Base-by-base conservation (phyloP, 176 grass and related monocot genomes). In the Chloris gayana region DNA sequence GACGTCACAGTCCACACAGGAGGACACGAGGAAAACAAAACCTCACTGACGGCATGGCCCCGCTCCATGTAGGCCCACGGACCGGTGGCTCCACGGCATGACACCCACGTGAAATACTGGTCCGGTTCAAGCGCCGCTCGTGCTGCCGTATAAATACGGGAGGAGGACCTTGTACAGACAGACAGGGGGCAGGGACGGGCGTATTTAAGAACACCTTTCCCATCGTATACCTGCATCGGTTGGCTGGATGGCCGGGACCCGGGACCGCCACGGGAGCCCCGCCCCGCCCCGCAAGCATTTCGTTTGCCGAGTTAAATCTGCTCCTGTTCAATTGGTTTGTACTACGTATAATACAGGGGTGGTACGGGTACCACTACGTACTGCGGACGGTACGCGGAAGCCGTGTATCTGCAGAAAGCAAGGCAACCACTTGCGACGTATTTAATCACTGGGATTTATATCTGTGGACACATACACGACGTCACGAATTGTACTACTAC, bases 91-190 rank as follows among this genome's bases (percentile, higher is more conserved):
- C 56, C 56, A 7, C 11, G 14, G 4, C 58, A 61, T 14, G 49
- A 29, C 31, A 32, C 18, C 32, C 64, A 66, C 64, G 64, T 66
- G 64, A 18, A 66, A 66, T 21, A 34, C 17, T 19, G 63, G 29
- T 33, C 63, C 63, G 32, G 27, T 15, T 7, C 26, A 7, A 64
- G 26, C 60, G 45, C 27, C 59, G 7, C 50, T 44, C 72, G 9
- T 18, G 37, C 51, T 4, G 41, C 38, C 12, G 83, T 85, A 71
- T 85, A 64, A 77, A 62, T 84, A 84, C 82, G 51, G 50, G n/a
- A 1, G 54, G 39, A 12, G 10, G 10, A 12, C 11, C 41, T 44
- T 44, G 41, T 17, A 35, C 39, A 11, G n/a, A n/a, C n/a, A n/a
- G n/a, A n/a, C n/a, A n/a, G n/a, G 14, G 75, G 34, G 4, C 41